phyloP scores from a whole-genome alignment of 2,329 filamentous ascomycete genomes.

The Paraphoma sp. region DNA sequence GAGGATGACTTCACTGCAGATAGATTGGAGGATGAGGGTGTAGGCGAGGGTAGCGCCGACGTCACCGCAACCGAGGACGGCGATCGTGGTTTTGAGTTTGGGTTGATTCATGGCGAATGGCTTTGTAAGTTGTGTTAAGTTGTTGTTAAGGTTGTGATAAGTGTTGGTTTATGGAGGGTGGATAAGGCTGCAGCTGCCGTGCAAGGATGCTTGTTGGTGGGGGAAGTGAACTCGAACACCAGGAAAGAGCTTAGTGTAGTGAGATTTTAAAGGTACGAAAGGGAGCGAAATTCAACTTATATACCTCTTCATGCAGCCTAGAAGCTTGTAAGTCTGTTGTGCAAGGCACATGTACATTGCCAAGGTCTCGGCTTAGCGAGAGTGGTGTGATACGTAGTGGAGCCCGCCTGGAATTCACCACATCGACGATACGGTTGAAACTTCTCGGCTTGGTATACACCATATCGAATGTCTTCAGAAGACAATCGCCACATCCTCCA shows the following conservation, averaged over 20 bases:
- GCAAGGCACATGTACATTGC: constrained; percentile 10
- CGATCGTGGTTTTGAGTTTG: constrained; percentile 50
- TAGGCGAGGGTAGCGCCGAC: constrained; percentile 61
- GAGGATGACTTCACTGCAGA: constrained; percentile 60
- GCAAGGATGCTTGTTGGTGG: background rate
- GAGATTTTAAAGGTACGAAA: background rate
- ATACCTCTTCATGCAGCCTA: background rate
- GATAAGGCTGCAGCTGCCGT: background rate
- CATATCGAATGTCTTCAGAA: no score
- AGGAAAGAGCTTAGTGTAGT: background rate
- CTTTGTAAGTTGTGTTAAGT: background rate
- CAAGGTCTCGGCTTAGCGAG: constrained; percentile 19
- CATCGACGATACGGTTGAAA: background rate
- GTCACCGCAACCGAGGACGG: constrained; percentile 60
- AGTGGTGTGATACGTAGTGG: constrained; percentile 26
- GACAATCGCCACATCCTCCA: no score
- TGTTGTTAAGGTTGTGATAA: background rate
- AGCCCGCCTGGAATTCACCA: constrained; percentile 5
- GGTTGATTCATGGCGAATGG: constrained; percentile 27
- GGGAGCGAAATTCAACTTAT: constrained; percentile 2
- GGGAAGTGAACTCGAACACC: background rate
- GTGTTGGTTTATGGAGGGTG: background rate
- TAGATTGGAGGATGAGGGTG: constrained; percentile 58
- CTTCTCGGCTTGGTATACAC: no score
- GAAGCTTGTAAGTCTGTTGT: background rate